A percentile compares a stretch with the other conserved stretches of the same genome.
Conservation (phyloP, 208 protist genomes). For the Trypanosoma boissoni region DNA sequence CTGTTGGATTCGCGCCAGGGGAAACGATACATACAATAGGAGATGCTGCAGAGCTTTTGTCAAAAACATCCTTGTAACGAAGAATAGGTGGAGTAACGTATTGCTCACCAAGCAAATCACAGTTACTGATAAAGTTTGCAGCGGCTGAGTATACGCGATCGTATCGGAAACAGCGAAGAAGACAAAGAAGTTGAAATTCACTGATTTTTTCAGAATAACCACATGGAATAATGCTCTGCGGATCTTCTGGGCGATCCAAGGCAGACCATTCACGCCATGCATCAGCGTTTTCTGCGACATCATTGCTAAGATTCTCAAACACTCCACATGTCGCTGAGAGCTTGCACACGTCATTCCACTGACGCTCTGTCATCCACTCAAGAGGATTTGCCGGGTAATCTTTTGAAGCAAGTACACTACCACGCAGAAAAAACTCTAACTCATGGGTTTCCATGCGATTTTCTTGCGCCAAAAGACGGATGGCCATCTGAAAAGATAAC, state of each 20-base stretch:
- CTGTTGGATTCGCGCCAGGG: slow-evolving; percentile 97
- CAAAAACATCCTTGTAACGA: slow-evolving; percentile 94
- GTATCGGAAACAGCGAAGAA: slow-evolving; percentile 96
- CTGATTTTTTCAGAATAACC: slow-evolving; percentile 73
- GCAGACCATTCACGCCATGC: slow-evolving; percentile 93
- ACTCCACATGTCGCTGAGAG: slow-evolving; percentile 60
- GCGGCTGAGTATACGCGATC: slow-evolving; percentile 96
- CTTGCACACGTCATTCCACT: slow-evolving; percentile 96
- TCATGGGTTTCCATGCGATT: slow-evolving; percentile 73
- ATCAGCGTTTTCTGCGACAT: slow-evolving; percentile 72
- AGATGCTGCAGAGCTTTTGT: slow-evolving; percentile 88
- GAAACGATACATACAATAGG: slow-evolving; percentile 99
- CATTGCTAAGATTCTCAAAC: slow-evolving; percentile 78
- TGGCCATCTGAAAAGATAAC: slow-evolving; percentile 97
- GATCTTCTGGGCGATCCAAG: slow-evolving; percentile 92
- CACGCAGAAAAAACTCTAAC: slow-evolving; percentile 98
- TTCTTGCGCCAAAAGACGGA: slow-evolving; percentile 93
- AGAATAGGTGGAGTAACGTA: slow-evolving; percentile 97
- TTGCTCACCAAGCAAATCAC: slow-evolving; percentile 90
- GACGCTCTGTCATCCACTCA: slow-evolving; percentile 93
- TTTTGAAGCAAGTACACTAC: slow-evolving; percentile 95
- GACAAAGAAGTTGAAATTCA: slow-evolving; percentile 92
- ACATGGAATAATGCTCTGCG: slow-evolving; percentile 60
- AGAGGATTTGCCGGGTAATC: slow-evolving; percentile 79
- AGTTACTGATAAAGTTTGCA: slow-evolving; percentile 92